Base-by-base conservation (phyloP, 169 alveolate species). In the Eimeria zaria region DNA sequence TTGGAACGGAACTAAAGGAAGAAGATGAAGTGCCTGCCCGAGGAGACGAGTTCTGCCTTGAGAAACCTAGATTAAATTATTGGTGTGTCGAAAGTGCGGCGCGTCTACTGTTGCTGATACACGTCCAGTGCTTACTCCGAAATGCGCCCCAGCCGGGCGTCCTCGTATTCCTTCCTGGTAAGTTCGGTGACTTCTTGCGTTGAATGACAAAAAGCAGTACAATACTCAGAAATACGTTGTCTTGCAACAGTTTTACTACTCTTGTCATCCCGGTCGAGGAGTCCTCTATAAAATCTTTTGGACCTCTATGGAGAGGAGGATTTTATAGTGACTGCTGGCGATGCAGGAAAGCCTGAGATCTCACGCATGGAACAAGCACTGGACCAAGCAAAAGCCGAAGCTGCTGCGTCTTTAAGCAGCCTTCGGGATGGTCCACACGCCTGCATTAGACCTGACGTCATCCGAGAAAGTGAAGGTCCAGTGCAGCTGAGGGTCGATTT, bases 301-400 rank as follows among this genome's bases (percentile, higher is more conserved):
- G 14, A 30, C 5, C 27, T 74, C 33, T 41, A 8, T 36, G 16
- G 6, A 18, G 58, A 74, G 62, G 33, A 8, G 20, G 20, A 22
- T 1, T 46, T 74, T 74, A 39, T 44, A 9, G 36, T n/a, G 46
- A 27, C 88, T 48, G 64, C 27, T 78, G 62, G 44, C 64, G 55
- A n/a, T 30, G 74, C 91, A 83, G 91, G 91, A n/a, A 83, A 83
- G 74, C 69, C 91, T 30, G 91, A 83, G 91, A 83, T 83, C 3
- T 46, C 73, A 48, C 53, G 51, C 53, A 83, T 83, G 91, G 73
- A 20, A 22, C 69, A 58, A 22, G 91, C 91, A n/a, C 74, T 83
- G 76, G 51, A 83, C 53, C 73, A 83, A 33, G 91, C 91, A 16
- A 53, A 53, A 39, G 73, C 69, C 11, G 91, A 46, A 33, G 91